Percentiles rank a stretch among this genome's conserved stretches.
These are phyloP conservation scores for Venturiaceae sp. DNA, from an alignment of 2,329 filamentous ascomycete genomes.

Conservation along the genomic window DNA sequence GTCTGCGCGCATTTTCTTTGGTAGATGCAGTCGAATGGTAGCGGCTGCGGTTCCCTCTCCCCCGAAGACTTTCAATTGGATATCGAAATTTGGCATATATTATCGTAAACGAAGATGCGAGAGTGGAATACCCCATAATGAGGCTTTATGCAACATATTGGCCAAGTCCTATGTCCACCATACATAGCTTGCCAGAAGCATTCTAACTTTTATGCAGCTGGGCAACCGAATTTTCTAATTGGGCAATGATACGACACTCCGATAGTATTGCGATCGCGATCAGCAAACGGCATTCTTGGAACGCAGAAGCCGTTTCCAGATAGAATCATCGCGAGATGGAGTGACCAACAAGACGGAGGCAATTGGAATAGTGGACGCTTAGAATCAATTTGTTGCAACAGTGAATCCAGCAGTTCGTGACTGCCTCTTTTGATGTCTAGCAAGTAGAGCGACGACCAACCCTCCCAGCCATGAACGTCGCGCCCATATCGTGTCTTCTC, in stretches of 20 bases:
- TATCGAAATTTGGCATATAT: not conserved
- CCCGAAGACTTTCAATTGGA: not conserved
- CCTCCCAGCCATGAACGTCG: not conserved
- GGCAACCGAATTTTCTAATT: constrained; percentile 2
- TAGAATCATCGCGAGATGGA: too few relatives aligned
- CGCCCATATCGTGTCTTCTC: not conserved
- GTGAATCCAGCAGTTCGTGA: too few relatives aligned
- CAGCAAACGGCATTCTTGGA: too few relatives aligned
- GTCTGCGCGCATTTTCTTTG: not conserved
- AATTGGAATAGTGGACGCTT: too few relatives aligned
- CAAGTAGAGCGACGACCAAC: not conserved
- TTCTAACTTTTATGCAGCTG: not conserved
- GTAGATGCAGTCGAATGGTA: too few relatives aligned
- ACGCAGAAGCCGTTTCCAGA: too few relatives aligned
- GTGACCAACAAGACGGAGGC: too few relatives aligned
- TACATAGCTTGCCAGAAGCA: not conserved
- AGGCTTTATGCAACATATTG: not conserved
- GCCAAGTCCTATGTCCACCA: not conserved
- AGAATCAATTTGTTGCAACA: too few relatives aligned
- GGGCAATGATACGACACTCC: not conserved
- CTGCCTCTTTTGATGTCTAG: too few relatives aligned
- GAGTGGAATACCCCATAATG: not conserved
- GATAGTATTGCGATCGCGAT: not conserved
- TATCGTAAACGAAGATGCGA: not conserved
- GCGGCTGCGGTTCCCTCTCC: not conserved